These are phyloP conservation scores for Coprinopsis sp. DNA, from an alignment of 768 basidiomycete species.

Conservation along the genomic window DNA sequence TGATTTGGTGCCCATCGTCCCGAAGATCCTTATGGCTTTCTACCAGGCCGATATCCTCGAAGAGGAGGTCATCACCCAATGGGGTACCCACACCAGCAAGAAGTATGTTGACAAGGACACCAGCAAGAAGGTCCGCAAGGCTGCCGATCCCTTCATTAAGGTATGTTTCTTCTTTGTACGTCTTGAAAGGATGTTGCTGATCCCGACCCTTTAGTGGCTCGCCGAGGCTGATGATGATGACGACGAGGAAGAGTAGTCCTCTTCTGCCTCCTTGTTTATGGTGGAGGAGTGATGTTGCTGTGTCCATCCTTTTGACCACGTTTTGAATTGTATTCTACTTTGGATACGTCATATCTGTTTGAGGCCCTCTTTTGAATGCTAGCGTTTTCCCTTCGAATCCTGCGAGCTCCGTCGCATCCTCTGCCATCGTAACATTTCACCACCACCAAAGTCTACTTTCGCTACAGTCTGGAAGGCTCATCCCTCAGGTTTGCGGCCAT, in stretches of 20 bases:
- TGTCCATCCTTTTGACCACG: background rate
- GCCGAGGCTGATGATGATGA: slow-evolving; percentile 84
- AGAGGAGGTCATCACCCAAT: slow-evolving; percentile 83
- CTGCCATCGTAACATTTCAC: no score
- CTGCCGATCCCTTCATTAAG: slow-evolving; percentile 92
- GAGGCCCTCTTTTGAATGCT: no score
- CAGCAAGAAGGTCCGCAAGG: slow-evolving; percentile 94
- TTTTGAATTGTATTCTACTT: no score
- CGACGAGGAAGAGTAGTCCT: slow-evolving; percentile 41
- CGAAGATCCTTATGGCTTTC: slow-evolving; percentile 90
- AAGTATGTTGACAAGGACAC: slow-evolving; percentile 95
- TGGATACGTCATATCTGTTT: no score
- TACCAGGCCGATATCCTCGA: slow-evolving; percentile 93
- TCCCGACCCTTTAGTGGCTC: slow-evolving; percentile 57
- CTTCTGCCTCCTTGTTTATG: background rate
- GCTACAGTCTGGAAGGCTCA: no score
- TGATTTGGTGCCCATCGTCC: slow-evolving; percentile 64
- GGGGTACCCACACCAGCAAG: slow-evolving; percentile 96
- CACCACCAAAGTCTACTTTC: no score
- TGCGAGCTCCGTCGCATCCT: no score
- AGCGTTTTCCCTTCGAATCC: no score
- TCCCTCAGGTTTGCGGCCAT: background rate
- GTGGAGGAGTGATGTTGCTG: no score
- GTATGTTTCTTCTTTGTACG: slow-evolving; percentile 31
- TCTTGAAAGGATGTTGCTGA: background rate